Conservation (phyloP, 805 yeast species). For the Saturnispora besseyi region DNA sequence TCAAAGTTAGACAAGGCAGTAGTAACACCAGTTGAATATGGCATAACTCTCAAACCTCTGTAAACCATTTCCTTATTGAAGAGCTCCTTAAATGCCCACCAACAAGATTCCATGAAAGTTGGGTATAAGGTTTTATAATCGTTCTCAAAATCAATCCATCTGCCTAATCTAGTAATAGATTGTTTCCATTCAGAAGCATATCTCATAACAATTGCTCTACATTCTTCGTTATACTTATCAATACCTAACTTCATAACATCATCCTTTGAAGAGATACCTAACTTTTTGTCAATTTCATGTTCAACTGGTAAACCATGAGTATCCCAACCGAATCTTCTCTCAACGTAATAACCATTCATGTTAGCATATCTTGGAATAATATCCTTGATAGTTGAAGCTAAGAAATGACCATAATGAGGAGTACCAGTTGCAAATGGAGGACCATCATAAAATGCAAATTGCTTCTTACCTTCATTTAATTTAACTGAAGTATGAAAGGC, state of each 20-base stretch:
- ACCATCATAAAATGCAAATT: slow-evolving; percentile 93
- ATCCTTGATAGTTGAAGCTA: slow-evolving; percentile 96
- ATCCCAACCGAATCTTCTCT: slow-evolving; percentile 99
- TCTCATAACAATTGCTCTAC: slow-evolving; percentile 95
- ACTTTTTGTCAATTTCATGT: slow-evolving; percentile 96
- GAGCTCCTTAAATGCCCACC: slow-evolving; percentile 97
- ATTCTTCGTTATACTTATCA: slow-evolving; percentile 86
- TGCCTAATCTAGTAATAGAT: slow-evolving; percentile 89
- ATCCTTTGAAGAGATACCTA: slow-evolving; percentile 85
- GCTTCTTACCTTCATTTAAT: slow-evolving; percentile 75
- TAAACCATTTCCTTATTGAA: slow-evolving; percentile 82
- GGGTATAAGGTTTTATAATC: slow-evolving; percentile 97
- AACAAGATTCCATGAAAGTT: slow-evolving; percentile 91
- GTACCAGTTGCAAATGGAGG: slow-evolving; percentile 99
- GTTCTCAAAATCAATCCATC: slow-evolving; percentile 99
- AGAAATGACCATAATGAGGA: slow-evolving; percentile 96
- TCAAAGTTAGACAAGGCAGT: slow-evolving; percentile 96
- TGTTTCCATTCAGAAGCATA: slow-evolving; percentile 92
- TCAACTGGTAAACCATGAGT: slow-evolving; percentile 98
- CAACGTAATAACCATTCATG: slow-evolving; percentile 94
- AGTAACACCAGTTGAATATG: slow-evolving; percentile 94
- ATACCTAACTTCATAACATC: slow-evolving; percentile 94
- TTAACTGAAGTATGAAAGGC: slow-evolving; percentile 88
- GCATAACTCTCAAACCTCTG: slow-evolving; percentile 96
- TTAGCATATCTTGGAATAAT: slow-evolving; percentile 96